These are phyloP conservation scores for Beauveria sp. DNA, from an alignment of 2,329 filamentous ascomycete species.

Conservation along the genomic window DNA sequence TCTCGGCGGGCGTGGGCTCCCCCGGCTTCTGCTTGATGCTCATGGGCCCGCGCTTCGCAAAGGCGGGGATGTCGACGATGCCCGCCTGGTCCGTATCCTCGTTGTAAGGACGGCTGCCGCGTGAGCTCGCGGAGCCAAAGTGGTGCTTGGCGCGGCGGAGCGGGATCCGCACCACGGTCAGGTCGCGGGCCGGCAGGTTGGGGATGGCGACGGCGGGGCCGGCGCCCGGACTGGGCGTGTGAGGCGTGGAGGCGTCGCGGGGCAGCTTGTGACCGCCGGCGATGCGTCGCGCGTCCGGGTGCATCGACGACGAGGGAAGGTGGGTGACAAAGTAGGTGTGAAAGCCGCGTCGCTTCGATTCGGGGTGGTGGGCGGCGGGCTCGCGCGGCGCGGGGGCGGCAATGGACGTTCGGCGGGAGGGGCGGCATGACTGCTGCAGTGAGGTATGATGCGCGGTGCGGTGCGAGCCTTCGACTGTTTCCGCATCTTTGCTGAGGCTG, in stretches of 20 bases:
- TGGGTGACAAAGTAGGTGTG: slow-evolving; percentile 98
- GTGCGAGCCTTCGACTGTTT: neutral
- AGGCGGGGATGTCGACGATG: slow-evolving; percentile 86
- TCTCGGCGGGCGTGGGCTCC: slow-evolving; percentile 63
- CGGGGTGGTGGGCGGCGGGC: neutral
- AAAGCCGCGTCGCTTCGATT: slow-evolving; percentile 47
- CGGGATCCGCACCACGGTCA: slow-evolving; percentile 92
- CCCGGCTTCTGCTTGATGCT: slow-evolving; percentile 44
- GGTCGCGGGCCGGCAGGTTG: slow-evolving; percentile 59
- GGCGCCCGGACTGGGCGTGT: slow-evolving; percentile 49
- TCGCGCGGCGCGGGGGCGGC: slow-evolving; percentile 3
- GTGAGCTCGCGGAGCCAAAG: slow-evolving; percentile 71
- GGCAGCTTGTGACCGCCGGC: slow-evolving; percentile 76
- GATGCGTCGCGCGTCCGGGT: slow-evolving; percentile 68
- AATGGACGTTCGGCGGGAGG: neutral
- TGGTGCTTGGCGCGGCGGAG: slow-evolving; percentile 92
- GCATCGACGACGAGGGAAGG: slow-evolving; percentile 83
- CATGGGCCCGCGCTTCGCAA: slow-evolving; percentile 74
- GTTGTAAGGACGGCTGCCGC: slow-evolving; percentile 81
- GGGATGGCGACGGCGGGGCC: slow-evolving; percentile 53
- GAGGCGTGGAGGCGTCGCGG: slow-evolving; percentile 74
- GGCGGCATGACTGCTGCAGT: neutral
- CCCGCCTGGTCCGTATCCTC: slow-evolving; percentile 93
- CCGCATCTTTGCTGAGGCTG: neutral
- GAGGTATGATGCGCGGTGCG: neutral